These are phyloP conservation scores for Candida morakotiae DNA, from an alignment of 805 yeast species.

Conservation along the genomic window DNA sequence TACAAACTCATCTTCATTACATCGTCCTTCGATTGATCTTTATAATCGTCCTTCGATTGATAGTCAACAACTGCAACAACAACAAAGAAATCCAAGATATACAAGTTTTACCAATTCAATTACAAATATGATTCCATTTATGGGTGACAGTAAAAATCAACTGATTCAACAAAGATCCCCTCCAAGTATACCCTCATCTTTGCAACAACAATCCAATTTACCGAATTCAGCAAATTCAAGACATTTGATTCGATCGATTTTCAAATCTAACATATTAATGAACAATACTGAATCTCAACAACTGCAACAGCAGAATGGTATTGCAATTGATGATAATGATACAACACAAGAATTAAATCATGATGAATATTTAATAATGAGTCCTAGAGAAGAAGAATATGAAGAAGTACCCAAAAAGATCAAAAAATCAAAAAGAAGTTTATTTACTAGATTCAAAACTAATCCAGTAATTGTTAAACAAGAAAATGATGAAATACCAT, in stretches of 20 bases:
- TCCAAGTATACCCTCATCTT: slow-evolving; percentile 11
- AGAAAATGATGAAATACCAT: slow-evolving; percentile 8
- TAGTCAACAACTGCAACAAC: slow-evolving; percentile 18
- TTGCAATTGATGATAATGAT: slow-evolving; percentile 2
- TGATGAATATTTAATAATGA: slow-evolving; percentile 16
- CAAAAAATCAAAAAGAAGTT: slow-evolving; percentile 29
- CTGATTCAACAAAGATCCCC: slow-evolving; percentile 14
- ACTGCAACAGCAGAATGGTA: not conserved
- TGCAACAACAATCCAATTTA: slow-evolving; percentile 11
- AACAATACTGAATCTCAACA: too few relatives aligned
- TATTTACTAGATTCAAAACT: slow-evolving; percentile 37
- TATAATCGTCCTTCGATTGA: slow-evolving; percentile 29
- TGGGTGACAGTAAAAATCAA: slow-evolving; percentile 24
- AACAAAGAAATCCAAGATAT: slow-evolving; percentile 21
- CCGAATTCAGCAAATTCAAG: slow-evolving; percentile 18
- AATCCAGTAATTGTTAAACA: slow-evolving; percentile 9
- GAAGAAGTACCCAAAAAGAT: slow-evolving; percentile 21
- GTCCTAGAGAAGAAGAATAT: slow-evolving; percentile 16
- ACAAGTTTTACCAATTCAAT: slow-evolving; percentile 33
- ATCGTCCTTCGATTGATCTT: slow-evolving; percentile 31
- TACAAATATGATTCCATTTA: slow-evolving; percentile 38
- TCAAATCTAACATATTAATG: slow-evolving; percentile 14
- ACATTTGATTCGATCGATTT: slow-evolving; percentile 31
- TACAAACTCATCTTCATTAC: slow-evolving; percentile 14
- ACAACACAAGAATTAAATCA: not conserved